Percentiles rank a stretch among this genome's conserved stretches.
Conservation (phyloP, 2,329 filamentous ascomycete species). For the Fusarium austroafricanum region DNA sequence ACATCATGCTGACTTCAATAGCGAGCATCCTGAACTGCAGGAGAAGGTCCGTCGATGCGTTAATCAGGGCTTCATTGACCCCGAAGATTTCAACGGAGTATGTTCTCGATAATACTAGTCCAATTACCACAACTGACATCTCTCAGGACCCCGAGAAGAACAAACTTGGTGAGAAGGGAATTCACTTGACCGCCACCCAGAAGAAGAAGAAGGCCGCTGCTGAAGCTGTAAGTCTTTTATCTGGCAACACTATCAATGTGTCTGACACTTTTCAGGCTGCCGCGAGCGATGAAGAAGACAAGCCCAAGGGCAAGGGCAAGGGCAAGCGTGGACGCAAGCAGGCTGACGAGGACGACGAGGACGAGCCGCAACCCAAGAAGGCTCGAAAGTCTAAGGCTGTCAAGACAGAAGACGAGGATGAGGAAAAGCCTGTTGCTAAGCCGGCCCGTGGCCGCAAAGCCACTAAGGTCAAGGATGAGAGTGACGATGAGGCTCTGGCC, state of each 20-base stretch:
- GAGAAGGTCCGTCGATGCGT: conserved; percentile 80
- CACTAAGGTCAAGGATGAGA: conserved; percentile 42
- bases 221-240: conserved; percentile 36
- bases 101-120: conserved; percentile 50
- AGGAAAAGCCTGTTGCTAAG: conserved; percentile 38
- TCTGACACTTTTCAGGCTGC: conserved; percentile 44
- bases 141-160: conserved; percentile 80
- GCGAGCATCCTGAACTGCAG: conserved; percentile 69
- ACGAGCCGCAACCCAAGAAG: conserved; percentile 53
- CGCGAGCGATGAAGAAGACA: conserved; percentile 44
- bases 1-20: conserved; percentile 37
- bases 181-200: conserved; percentile 60
- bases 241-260: neutral
- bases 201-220: conserved; percentile 52
- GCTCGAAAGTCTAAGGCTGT: conserved; percentile 47
- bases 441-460: conserved; percentile 38
- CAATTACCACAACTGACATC: conserved; percentile 15
- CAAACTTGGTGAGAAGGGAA: conserved; percentile 72
- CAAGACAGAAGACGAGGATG: conserved; percentile 40
- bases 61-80: conserved; percentile 81
- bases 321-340: conserved; percentile 53
- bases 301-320: conserved; percentile 48
- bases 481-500: conserved; percentile 26
- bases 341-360: conserved; percentile 50
- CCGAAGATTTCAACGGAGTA: conserved; percentile 91